Conservation (phyloP, 768 basidiomycete genomes). For the Auricularia cornea region DNA sequence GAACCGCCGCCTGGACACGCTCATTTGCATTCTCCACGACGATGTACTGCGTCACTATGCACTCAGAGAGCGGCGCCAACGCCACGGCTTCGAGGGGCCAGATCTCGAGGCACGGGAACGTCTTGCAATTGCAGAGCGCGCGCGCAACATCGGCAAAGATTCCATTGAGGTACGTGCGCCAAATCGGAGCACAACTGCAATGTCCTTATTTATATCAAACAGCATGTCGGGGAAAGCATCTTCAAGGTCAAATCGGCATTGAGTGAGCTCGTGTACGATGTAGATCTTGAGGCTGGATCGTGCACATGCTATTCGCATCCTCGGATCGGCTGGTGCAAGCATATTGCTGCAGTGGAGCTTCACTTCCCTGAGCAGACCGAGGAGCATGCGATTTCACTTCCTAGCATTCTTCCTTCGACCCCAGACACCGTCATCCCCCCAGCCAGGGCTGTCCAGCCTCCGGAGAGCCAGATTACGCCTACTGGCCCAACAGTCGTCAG, state of each 20-base stretch:
- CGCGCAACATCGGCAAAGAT: background rate
- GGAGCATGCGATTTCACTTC: background rate
- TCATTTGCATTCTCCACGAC: slow-evolving; percentile 14
- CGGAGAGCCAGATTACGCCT: no score
- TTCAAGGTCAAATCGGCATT: no score
- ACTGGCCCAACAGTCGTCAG: no score
- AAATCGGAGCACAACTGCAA: background rate
- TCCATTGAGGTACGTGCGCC: background rate
- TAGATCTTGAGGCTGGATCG: background rate
- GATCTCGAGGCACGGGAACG: slow-evolving; percentile 11
- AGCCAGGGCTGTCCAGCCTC: no score
- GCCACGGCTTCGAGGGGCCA: slow-evolving; percentile 16
- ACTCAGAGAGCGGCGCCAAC: slow-evolving; percentile 12
- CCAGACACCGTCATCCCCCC: background rate
- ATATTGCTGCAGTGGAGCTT: background rate
- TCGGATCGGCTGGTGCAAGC: background rate
- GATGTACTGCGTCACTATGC: slow-evolving; percentile 12
- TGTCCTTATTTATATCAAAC: no score
- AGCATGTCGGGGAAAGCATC: no score
- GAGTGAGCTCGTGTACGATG: background rate
- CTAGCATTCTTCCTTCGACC: background rate
- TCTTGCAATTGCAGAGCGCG: background rate
- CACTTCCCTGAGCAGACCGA: background rate
- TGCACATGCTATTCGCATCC: background rate
- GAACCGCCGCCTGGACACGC: slow-evolving; percentile 18